Percentiles rank a stretch among this genome's conserved stretches.
phyloP scores from a whole-genome alignment of 768 basidiomycete species.

The Auriscalpium microsporum region DNA sequence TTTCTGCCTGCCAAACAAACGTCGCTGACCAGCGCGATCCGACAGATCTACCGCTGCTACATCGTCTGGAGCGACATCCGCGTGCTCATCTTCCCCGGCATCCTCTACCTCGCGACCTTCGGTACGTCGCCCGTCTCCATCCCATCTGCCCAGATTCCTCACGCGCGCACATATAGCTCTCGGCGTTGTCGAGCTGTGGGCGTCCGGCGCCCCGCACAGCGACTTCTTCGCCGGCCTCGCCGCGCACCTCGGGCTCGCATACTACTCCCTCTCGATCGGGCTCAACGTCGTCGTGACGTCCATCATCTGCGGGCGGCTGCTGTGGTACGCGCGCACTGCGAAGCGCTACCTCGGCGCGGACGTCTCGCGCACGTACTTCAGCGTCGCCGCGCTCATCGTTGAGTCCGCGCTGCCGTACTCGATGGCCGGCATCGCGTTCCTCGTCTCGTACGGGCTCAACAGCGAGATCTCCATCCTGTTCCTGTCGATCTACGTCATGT shows the following conservation, averaged over 20 bases:
- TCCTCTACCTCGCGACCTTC: slow-evolving; percentile 10
- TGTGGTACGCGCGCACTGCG: background rate
- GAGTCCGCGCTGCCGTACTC: slow-evolving; percentile 13
- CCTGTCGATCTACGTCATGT: slow-evolving; percentile 13
- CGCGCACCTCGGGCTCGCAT: background rate
- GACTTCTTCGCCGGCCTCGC: slow-evolving; percentile 8
- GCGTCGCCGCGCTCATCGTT: slow-evolving; percentile 3
- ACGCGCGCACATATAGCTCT: background rate
- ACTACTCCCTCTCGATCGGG: slow-evolving; percentile 3
- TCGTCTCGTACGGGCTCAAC: slow-evolving; percentile 8
- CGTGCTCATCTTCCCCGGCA: slow-evolving; percentile 5
- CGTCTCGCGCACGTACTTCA: background rate
- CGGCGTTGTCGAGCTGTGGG: slow-evolving; percentile 7
- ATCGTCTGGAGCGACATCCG: slow-evolving; percentile 22
- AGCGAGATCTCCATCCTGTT: slow-evolving; percentile 8
- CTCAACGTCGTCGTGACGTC: slow-evolving; percentile 9
- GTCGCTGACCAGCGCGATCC: background rate
- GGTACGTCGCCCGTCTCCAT: background rate
- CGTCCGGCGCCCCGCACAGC: slow-evolving; percentile 4
- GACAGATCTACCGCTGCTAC: slow-evolving; percentile 32
- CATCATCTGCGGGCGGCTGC: slow-evolving; percentile 12
- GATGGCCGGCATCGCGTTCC: slow-evolving; percentile 11
- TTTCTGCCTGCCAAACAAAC: background rate
- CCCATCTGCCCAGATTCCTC: background rate
- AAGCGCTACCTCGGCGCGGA: background rate